Base-by-base conservation (phyloP, 306 rosid genomes). In the Hippophae gyantsensis region DNA sequence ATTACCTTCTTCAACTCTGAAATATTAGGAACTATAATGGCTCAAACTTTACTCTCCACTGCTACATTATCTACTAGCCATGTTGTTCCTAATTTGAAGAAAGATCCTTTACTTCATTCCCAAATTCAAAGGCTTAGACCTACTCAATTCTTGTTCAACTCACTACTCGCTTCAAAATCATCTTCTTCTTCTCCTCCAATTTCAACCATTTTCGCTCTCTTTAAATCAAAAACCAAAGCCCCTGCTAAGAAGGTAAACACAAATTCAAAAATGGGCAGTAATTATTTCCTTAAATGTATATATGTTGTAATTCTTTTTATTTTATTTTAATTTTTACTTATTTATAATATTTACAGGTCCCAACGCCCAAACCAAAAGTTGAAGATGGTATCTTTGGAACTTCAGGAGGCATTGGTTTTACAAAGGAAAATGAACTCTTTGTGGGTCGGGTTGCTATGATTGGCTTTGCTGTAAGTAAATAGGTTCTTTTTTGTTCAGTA, bases 381-480 rank as follows among this genome's bases (percentile, higher is more conserved):
- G 99, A 92, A 76, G 87, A 81, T 70, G 99, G 99, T 23, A 2
- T 92, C 52, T 88, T 92, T 65, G 99, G 99, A 13, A 92, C 99
- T 62, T 92, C 99, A 0, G 99, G 99, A 13, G 99, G 99, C 44
- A 80, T 92, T 79, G 99, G 96, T 41, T 92, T 92, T 65, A 92
- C 99, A 0, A 92, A 92, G 85, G 82, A 85, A 83, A 92, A 92
- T 49, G 99, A 92, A 76, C 97, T 92, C 60, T 92, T 92, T 26
- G 99, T 92, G 14, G 96, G 99, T 60, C 99, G 97, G 54, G 95
- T 77, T 72, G 97, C 97, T 43, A 92, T 92, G 99, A 48, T 92
- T 44, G 99, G 99, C 53, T 92, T 92, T 67, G 99, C 99, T 0
- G 99, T 88, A 54, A 92, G 95, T 74, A 8, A 12, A 4, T 48